phyloP scores from a whole-genome alignment of 176 grass and related monocot species.

The Zea mays region DNA sequence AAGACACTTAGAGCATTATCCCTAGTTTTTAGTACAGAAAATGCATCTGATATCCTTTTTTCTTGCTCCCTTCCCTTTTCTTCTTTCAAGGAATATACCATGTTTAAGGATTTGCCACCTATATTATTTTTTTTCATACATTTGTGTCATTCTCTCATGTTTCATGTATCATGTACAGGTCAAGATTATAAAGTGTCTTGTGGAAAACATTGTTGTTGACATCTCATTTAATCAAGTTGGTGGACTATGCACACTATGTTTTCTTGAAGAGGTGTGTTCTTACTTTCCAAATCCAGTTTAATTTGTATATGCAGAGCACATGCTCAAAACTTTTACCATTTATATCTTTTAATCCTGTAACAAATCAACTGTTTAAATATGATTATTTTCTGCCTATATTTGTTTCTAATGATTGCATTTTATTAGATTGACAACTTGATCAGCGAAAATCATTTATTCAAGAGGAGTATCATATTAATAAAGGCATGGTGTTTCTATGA shows the following conservation, averaged over 20 bases:
- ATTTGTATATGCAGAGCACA: conserved; percentile 3
- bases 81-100: neutral
- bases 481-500: conserved; percentile 99
- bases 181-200: conserved; percentile 96
- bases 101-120: conserved; percentile 29
- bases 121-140: neutral
- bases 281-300: conserved; percentile 28
- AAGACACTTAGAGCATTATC: neutral
- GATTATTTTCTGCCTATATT: conserved; percentile 38
- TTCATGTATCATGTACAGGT: conserved; percentile 61
- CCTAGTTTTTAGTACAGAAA: conserved; percentile 19
- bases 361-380: neutral
- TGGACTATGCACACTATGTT: conserved; percentile 95
- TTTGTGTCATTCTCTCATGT: conserved; percentile 31
- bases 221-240: conserved; percentile 98
- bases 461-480: conserved; percentile 95
- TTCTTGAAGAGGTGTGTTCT: conserved; percentile 79
- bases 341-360: conserved; percentile 27
- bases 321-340: conserved; percentile 9
- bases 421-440: conserved; percentile 72
- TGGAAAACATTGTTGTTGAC: conserved; percentile 96
- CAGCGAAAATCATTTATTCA: conserved; percentile 81
- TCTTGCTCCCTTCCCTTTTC: neutral
- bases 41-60: neutral
- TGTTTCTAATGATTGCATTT: conserved; percentile 45